Evolutionary conservation across 306 rosid species (phyloP), one percentile per base, ranked within the genome.

Genomic region (Carpinus viminea): DNA sequence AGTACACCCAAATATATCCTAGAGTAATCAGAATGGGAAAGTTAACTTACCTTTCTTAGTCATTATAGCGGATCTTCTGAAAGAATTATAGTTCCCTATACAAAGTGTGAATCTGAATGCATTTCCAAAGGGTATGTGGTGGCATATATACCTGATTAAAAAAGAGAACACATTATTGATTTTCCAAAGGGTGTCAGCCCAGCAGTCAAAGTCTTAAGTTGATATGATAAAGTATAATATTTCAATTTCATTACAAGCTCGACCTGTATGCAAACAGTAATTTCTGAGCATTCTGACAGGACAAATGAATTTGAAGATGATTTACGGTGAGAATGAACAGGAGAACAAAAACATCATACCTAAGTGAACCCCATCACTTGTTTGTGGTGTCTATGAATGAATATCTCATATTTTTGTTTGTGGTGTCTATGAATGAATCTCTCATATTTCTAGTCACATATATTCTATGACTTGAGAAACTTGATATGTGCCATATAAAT

Each of bases 121-220:
- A 62, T 88, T 84, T 6, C 83, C 85, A 36, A 81, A 72, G 18
- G 88, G 82, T 74, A 75, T 78, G 69, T 76, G 86, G 68, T 75
- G 88, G 79, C 79, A 84, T 78, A 84, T 73, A 60, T 79, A 82
- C 89, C 99, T 95, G 97, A 77, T 70, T 79, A 45, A 62, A 70
- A 77, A 84, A 51, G 2, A 73, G n/a, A 68, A 83, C 52, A 47
- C 56, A 71, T 85, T 79, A 82, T 82, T 15, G 15, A 57, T 50
- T 59, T 56, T 59, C 70, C 41, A 36, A 46, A 66, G 41, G 59
- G 28, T 7, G 9, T 11, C 59, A 72, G 7, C n/a, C 15, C 31
- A 2, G 28, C 8, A 31, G 11, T 51, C 17, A 72, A 12, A 26
- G 31, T 26, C 70, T 43, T 41, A 68, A 68, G 52, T 20, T 68